Conservation (phyloP, 345 rosid genomes). For the Cardamine occulta region DNA sequence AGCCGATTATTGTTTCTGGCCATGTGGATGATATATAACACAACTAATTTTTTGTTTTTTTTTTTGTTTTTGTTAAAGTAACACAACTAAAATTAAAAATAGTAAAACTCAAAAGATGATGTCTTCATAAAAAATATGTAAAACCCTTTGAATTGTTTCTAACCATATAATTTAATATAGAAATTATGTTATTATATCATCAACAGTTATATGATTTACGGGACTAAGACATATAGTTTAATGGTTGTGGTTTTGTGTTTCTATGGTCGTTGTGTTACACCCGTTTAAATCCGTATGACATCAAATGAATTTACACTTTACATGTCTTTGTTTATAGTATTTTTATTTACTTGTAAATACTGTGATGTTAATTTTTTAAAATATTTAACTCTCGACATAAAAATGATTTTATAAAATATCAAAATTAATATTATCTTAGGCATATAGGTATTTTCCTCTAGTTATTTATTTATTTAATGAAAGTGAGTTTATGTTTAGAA, state of each 20-base stretch:
- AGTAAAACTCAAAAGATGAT: neutral
- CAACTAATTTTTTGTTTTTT: neutral
- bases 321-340: neutral
- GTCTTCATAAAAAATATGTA: neutral
- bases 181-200: too few relatives aligned
- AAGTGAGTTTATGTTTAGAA: neutral
- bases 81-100: neutral
- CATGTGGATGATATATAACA: slow-evolving; percentile 12
- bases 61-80: too few relatives aligned
- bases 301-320: neutral
- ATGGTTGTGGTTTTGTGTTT: too few relatives aligned
- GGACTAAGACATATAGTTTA: neutral
- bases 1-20: slow-evolving; percentile 1
- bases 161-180: neutral
- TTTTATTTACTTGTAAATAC: too few relatives aligned
- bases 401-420: too few relatives aligned
- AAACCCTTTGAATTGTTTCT: neutral
- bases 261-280: too few relatives aligned
- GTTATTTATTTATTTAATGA: neutral
- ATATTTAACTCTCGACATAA: neutral
- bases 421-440: too few relatives aligned
- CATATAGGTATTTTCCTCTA: too few relatives aligned
- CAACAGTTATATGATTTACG: neutral
- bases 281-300: neutral
- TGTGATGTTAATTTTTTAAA: too few relatives aligned